Percentiles rank a stretch among this genome's conserved stretches.
These are phyloP conservation scores for Talaromyces sp. DNA, from an alignment of 2,329 filamentous ascomycete species.

Conservation along the genomic window DNA sequence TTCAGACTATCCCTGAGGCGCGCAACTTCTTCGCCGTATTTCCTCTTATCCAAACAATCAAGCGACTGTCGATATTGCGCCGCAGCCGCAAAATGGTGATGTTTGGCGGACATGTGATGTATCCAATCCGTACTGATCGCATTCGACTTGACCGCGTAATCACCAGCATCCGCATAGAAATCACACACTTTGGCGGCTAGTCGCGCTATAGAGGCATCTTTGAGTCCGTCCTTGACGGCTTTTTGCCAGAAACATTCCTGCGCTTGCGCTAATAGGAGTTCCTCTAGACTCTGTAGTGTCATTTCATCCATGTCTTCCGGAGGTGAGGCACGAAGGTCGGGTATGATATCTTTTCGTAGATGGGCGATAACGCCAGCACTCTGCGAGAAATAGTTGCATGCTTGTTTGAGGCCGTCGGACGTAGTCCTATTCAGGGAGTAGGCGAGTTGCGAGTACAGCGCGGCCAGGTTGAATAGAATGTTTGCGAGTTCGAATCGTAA, in stretches of 20 bases:
- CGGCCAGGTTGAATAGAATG: constrained; percentile 85
- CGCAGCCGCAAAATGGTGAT: constrained; percentile 93
- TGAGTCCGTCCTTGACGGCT: constrained; percentile 87
- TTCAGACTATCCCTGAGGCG: constrained; percentile 73
- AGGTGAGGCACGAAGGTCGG: constrained; percentile 74
- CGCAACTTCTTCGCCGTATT: constrained; percentile 92
- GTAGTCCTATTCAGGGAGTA: constrained; percentile 71
- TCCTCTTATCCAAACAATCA: constrained; percentile 87
- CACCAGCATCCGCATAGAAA: constrained; percentile 76
- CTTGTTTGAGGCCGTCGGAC: constrained; percentile 76
- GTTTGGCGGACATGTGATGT: constrained; percentile 93
- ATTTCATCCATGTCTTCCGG: constrained; percentile 94
- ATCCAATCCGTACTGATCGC: constrained; percentile 93
- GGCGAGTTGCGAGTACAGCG: constrained; percentile 89
- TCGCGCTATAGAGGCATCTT: constrained; percentile 87
- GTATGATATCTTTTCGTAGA: constrained; percentile 69
- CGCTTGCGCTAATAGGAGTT: constrained; percentile 82
- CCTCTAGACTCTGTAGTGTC: constrained; percentile 75
- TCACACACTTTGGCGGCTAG: constrained; percentile 88
- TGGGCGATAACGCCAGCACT: constrained; percentile 78
- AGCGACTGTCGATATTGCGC: constrained; percentile 89
- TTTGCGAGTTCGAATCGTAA: constrained; percentile 82
- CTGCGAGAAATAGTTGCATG: constrained; percentile 84
- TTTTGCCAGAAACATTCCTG: constrained; percentile 99
- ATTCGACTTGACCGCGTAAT: constrained; percentile 82